Base-by-base conservation (phyloP, 495 filamentous ascomycete genomes). In the Articulospora tetracladia region DNA sequence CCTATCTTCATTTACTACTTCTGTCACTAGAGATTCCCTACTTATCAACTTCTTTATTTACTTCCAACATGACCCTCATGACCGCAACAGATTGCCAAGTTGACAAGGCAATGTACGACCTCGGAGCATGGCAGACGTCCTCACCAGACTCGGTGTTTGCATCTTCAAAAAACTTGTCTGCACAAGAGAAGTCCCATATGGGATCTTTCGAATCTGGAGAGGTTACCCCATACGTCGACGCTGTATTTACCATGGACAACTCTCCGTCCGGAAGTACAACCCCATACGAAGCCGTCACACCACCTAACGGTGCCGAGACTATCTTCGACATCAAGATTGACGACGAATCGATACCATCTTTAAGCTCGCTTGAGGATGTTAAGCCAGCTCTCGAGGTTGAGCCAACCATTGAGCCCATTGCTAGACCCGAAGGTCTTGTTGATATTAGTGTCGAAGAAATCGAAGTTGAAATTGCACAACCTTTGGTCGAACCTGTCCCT, bases 41-140 rank as follows among this genome's bases (percentile, higher is more conserved):
- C 25, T 13, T 54, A 28, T 27, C 36, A 23, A 11, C 25, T 20
- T n/a, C 22, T 56, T 26, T 25, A 23, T 44, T 56, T 32, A 4
- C 3, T 22, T 26, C 34, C 12, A 44, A 17, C 30, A 56, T 56
- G 53, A 56, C 53, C 34, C 53, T 56, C 15, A 56, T 56, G 53
- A 56, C 53, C 3, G 30, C 53, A 3, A 56, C 53, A 24, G 53
- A 56, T 27, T 22, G 53, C 53, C 53, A 56, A 26, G 53, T 56
- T 24, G 34, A 39, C 53, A 39, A 56, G 53, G 53, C 53, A 24
- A 56, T 56, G 53, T 46, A 23, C 53, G 53, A 56, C 34, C 53
- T 56, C 19, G 53, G 53, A 20, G 34, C 20, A 24, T 56, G 53
- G 53, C 53, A 56, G 25, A 26, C 20, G 22, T 34, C 22, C 19